phyloP scores from a whole-genome alignment of 352 stramenopile species.

The Pythium aristosporum region DNA sequence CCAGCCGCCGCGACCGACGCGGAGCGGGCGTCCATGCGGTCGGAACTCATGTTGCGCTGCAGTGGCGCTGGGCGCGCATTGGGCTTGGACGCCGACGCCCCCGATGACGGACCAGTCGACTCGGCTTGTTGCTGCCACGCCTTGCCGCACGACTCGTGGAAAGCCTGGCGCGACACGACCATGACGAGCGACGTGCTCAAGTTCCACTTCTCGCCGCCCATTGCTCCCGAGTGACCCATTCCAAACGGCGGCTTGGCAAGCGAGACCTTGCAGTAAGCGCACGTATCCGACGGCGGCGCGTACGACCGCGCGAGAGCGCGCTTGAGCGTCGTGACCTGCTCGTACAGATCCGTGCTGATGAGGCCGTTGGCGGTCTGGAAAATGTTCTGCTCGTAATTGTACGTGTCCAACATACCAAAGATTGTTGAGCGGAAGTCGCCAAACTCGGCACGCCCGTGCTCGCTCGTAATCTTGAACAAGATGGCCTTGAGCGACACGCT shows the following conservation, averaged over 20 bases:
- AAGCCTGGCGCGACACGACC: slow-evolving; percentile 71
- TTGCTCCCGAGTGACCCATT: slow-evolving; percentile 72
- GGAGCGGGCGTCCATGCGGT: slow-evolving; percentile 21
- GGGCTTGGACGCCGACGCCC: slow-evolving; percentile 8
- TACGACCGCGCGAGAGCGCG: slow-evolving; percentile 72
- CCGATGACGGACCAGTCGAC: slow-evolving; percentile 24
- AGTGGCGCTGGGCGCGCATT: slow-evolving; percentile 5
- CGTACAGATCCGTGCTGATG: slow-evolving; percentile 81
- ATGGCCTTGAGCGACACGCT: slow-evolving; percentile 93
- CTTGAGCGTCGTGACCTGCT: slow-evolving; percentile 82
- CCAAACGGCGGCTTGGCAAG: slow-evolving; percentile 83
- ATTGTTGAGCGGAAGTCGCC: slow-evolving; percentile 94
- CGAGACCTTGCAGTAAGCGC: slow-evolving; percentile 77
- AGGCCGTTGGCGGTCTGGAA: slow-evolving; percentile 85
- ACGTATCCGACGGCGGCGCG: slow-evolving; percentile 70
- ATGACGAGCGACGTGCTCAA: slow-evolving; percentile 83
- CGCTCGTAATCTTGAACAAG: slow-evolving; percentile 94
- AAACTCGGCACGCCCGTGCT: slow-evolving; percentile 91
- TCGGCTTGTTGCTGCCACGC: slow-evolving; percentile 85
- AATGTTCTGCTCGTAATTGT: slow-evolving; percentile 91
- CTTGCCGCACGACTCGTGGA: slow-evolving; percentile 86
- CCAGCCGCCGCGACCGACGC: slow-evolving; percentile 13
- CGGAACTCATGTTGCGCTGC: slow-evolving; percentile 20
- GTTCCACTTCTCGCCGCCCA: slow-evolving; percentile 79
- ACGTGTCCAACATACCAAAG: slow-evolving; percentile 93